A percentile compares a stretch with the other conserved stretches of the same genome.
Evolutionary conservation across 2,329 filamentous ascomycete genomes (phyloP).

Genomic region (Cladosporium cucumerinum): DNA sequence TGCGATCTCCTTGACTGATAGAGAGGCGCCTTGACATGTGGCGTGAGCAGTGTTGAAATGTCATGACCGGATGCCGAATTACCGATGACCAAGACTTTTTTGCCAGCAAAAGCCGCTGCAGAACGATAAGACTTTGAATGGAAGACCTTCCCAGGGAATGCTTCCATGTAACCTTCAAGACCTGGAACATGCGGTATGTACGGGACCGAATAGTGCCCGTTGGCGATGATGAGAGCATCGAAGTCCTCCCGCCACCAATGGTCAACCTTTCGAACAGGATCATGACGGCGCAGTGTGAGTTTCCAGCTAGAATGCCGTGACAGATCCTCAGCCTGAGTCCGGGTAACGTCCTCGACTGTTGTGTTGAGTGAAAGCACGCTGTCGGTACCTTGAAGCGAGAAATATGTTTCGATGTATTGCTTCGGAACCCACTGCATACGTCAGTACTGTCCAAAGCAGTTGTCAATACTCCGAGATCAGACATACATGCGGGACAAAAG

Average conservation of each 20-base stretch:
- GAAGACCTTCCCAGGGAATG: slow-evolving; percentile 42
- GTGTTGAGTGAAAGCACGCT: slow-evolving; percentile 48
- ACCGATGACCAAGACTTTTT: slow-evolving; percentile 31
- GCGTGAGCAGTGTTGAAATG: slow-evolving; percentile 27
- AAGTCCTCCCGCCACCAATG: slow-evolving; percentile 55
- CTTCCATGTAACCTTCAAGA: slow-evolving; percentile 54
- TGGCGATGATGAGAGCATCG: slow-evolving; percentile 37
- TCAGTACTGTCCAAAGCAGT: neutral
- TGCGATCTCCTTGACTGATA: slow-evolving; percentile 52
- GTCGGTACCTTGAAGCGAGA: slow-evolving; percentile 51
- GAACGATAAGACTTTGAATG: slow-evolving; percentile 46
- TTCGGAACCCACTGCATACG: slow-evolving; percentile 43
- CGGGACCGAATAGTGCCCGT: slow-evolving; percentile 35
- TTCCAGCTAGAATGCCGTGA: slow-evolving; percentile 40
- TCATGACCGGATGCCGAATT: slow-evolving; percentile 36
- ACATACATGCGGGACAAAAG: slow-evolving; percentile 50
- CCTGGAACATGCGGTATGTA: slow-evolving; percentile 47
- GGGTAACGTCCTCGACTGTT: slow-evolving; percentile 50
- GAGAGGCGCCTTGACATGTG: slow-evolving; percentile 39
- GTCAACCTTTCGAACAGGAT: slow-evolving; percentile 45
- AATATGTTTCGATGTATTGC: slow-evolving; percentile 57
- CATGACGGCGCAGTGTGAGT: slow-evolving; percentile 48
- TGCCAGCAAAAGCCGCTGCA: neutral
- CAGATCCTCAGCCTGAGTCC: slow-evolving; percentile 22
- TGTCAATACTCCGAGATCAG: neutral